These are phyloP conservation scores for Termitomyces sp. DNA, from an alignment of 768 basidiomycete species.

Conservation along the genomic window DNA sequence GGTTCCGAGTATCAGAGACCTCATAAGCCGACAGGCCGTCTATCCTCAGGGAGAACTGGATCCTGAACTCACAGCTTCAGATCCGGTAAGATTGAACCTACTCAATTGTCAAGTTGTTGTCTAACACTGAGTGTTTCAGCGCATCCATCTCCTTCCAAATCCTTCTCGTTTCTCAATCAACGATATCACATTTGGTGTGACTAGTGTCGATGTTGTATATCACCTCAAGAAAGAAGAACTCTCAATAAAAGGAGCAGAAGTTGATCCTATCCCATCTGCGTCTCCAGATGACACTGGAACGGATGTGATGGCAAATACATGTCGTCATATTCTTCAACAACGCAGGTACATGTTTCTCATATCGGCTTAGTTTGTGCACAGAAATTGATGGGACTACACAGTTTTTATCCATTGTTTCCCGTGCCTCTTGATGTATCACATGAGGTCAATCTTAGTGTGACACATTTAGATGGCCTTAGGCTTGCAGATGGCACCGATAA, in stretches of 20 bases:
- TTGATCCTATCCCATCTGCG: slow-evolving; percentile 40
- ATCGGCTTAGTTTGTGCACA: background rate
- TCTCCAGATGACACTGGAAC: slow-evolving; percentile 41
- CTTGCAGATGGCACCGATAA: slow-evolving; percentile 37
- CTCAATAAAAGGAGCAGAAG: slow-evolving; percentile 62
- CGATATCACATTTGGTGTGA: slow-evolving; percentile 72
- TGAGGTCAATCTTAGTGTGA: slow-evolving; percentile 89
- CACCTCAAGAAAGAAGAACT: slow-evolving; percentile 86
- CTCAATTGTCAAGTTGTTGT: background rate
- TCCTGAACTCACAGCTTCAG: slow-evolving; percentile 35
- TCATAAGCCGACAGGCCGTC: slow-evolving; percentile 74
- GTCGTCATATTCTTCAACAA: slow-evolving; percentile 82
- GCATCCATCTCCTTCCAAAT: slow-evolving; percentile 80
- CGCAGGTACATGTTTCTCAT: slow-evolving; percentile 54
- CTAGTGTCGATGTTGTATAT: slow-evolving; percentile 86
- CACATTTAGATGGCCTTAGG: slow-evolving; percentile 55
- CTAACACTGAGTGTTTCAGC: slow-evolving; percentile 37
- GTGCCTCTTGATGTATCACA: slow-evolving; percentile 67
- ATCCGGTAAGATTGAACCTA: slow-evolving; percentile 45
- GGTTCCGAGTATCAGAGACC: slow-evolving; percentile 80
- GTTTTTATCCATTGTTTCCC: slow-evolving; percentile 96
- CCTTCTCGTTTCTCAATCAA: slow-evolving; percentile 86
- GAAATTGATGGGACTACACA: slow-evolving; percentile 27
- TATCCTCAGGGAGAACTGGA: slow-evolving; percentile 78
- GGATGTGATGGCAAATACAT: slow-evolving; percentile 80